These are phyloP conservation scores for Lentinula novae-zelandiae DNA, from an alignment of 1,284 basidiomycete genomes.

Conservation along the genomic window DNA sequence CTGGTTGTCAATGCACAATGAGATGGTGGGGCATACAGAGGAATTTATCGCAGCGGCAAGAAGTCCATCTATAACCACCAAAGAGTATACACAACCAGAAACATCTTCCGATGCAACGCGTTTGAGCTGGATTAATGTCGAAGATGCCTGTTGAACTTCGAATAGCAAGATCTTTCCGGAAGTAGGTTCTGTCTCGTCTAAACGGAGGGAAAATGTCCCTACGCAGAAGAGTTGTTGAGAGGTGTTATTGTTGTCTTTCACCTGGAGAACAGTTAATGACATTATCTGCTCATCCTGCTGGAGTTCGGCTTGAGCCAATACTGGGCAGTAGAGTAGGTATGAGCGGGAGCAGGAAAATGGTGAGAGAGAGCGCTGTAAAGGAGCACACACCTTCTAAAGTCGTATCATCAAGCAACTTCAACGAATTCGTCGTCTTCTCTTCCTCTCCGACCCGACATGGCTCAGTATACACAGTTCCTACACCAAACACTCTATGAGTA, in stretches of 20 bases:
- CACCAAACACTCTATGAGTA: slow-evolving; percentile 54
- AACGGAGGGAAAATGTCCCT: slow-evolving; percentile 52
- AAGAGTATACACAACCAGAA: slow-evolving; percentile 59
- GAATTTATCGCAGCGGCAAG: slow-evolving; percentile 74
- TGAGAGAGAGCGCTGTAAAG: not conserved
- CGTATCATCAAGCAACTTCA: slow-evolving; percentile 66
- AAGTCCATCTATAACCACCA: slow-evolving; percentile 42
- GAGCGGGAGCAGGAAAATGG: not conserved
- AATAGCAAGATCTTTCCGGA: slow-evolving; percentile 58
- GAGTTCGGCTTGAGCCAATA: slow-evolving; percentile 48
- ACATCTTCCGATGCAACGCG: slow-evolving; percentile 38
- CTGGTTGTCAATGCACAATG: not conserved
- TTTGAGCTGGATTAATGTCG: slow-evolving; percentile 27
- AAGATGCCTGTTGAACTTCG: slow-evolving; percentile 24
- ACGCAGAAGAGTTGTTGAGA: slow-evolving; percentile 47
- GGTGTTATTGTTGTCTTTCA: slow-evolving; percentile 6
- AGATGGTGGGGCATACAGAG: slow-evolving; percentile 47
- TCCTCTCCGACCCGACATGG: slow-evolving; percentile 55
- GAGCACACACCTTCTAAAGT: slow-evolving; percentile 45
- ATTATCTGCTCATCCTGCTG: slow-evolving; percentile 58
- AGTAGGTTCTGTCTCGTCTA: slow-evolving; percentile 54
- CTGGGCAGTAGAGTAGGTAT: slow-evolving; percentile 27
- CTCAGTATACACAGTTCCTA: slow-evolving; percentile 51
- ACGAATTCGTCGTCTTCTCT: slow-evolving; percentile 46
- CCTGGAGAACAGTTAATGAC: slow-evolving; percentile 42